Conservation (phyloP, 2,329 filamentous ascomycete species). For the Epichloe festucae region DNA sequence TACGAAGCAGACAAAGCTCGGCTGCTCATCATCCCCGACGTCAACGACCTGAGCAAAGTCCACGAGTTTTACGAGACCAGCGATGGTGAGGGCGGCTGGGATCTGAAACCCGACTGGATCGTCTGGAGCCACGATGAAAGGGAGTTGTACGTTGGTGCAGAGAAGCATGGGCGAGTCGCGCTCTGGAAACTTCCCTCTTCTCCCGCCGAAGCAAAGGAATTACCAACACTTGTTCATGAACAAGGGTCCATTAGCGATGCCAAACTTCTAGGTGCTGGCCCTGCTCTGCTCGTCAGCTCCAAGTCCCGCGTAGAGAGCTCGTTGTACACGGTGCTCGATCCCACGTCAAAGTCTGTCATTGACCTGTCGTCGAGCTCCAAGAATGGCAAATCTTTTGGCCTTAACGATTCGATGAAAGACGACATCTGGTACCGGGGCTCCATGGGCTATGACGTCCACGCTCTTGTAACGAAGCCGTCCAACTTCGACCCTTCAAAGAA, state of each 20-base stretch:
- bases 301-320: slow-evolving; percentile 62
- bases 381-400: slow-evolving; percentile 52
- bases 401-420: slow-evolving; percentile 48
- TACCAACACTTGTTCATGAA: slow-evolving; percentile 36
- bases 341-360: slow-evolving; percentile 20
- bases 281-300: slow-evolving; percentile 49
- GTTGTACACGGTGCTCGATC: slow-evolving; percentile 48
- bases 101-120: slow-evolving; percentile 42
- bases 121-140: slow-evolving; percentile 46
- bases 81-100: slow-evolving; percentile 52
- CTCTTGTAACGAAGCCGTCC: slow-evolving; percentile 52
- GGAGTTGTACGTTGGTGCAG: slow-evolving; percentile 59
- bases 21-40: slow-evolving; percentile 50
- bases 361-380: slow-evolving; percentile 52
- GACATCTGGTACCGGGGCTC: slow-evolving; percentile 60
- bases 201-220: slow-evolving; percentile 32
- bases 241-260: slow-evolving; percentile 43
- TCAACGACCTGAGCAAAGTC: slow-evolving; percentile 42
- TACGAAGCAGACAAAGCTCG: slow-evolving; percentile 69
- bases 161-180: slow-evolving; percentile 50
- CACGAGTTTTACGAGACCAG: slow-evolving; percentile 49
- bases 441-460: slow-evolving; percentile 53
- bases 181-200: slow-evolving; percentile 50
- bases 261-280: slow-evolving; percentile 33
- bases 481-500: slow-evolving; percentile 56